These are phyloP conservation scores for Paratinospora sagittata DNA, from an alignment of 164 flowering plant genomes.

Conservation along the genomic window DNA sequence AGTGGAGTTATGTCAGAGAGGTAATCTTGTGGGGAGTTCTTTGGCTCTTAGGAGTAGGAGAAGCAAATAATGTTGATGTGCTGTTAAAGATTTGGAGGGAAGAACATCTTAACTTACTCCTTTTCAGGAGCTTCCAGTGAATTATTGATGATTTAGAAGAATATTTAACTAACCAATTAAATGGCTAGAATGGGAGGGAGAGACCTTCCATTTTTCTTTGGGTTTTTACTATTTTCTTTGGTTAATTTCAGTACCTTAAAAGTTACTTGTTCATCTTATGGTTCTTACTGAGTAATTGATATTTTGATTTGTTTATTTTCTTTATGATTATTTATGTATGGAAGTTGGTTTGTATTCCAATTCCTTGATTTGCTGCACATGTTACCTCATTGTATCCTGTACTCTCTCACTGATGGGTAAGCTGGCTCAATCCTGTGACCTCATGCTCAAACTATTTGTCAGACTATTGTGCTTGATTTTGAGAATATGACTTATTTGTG, in stretches of 20 bases:
- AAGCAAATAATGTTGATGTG: not conserved
- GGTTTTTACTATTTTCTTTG: not conserved
- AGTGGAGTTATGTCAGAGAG: not conserved
- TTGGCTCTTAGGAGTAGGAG: not conserved
- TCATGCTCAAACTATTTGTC: too few species aligned
- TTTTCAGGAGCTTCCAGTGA: not conserved
- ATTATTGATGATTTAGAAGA: not conserved
- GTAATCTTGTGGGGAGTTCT: constrained; percentile 1
- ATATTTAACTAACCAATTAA: not conserved
- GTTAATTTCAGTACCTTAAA: not conserved
- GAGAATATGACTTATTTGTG: too few species aligned
- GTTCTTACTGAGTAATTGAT: not conserved
- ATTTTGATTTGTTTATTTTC: not conserved
- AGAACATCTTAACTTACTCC: not conserved
- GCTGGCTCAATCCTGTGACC: too few species aligned
- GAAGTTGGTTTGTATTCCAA: not conserved
- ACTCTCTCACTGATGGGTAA: not conserved
- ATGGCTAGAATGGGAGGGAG: not conserved
- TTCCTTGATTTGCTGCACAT: not conserved
- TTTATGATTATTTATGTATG: not conserved
- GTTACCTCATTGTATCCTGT: not conserved
- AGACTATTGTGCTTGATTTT: too few species aligned
- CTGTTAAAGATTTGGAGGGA: not conserved
- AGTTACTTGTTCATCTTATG: not conserved
- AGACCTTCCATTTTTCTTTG: not conserved